Conservation (phyloP, 495 filamentous ascomycete species). For the Evernia prunastri region DNA sequence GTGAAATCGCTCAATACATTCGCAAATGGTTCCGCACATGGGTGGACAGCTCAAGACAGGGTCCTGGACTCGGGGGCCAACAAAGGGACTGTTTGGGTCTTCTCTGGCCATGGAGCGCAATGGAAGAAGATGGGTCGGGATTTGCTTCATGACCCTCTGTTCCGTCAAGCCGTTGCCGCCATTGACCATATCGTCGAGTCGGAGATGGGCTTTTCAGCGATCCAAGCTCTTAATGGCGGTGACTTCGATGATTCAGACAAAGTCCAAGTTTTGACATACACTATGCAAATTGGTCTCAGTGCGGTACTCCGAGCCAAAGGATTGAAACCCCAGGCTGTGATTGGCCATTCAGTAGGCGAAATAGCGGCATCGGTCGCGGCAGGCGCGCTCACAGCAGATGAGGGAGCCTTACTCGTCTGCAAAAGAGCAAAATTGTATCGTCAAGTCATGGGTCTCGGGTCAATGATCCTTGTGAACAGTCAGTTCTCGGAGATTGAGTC, state of each 20-base stretch:
- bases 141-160: slow-evolving; percentile 5
- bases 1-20: slow-evolving; percentile 25
- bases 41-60: too few species aligned
- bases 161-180: slow-evolving; percentile 17
- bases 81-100: slow-evolving; percentile 16
- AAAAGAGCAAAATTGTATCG: slow-evolving; percentile 34
- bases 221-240: slow-evolving; percentile 29
- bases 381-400: slow-evolving; percentile 27
- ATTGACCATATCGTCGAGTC: slow-evolving; percentile 25
- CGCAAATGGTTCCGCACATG: neutral
- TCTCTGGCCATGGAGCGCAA: slow-evolving; percentile 26
- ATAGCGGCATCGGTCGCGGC: slow-evolving; percentile 32
- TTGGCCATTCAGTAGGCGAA: slow-evolving; percentile 38
- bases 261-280: slow-evolving; percentile 33
- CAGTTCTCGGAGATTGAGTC: slow-evolving; percentile 38
- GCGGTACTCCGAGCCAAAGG: slow-evolving; percentile 29
- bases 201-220: slow-evolving; percentile 32
- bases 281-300: slow-evolving; percentile 32
- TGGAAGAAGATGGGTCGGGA: slow-evolving; percentile 21
- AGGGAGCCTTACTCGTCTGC: slow-evolving; percentile 33
- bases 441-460: slow-evolving; percentile 40
- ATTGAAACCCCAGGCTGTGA: slow-evolving; percentile 28
- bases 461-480: slow-evolving; percentile 46
- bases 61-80: too few species aligned
- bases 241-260: slow-evolving; percentile 29